These are phyloP conservation scores for Hordeum marinum DNA, from an alignment of 176 grass and related monocot genomes.

Conservation along the genomic window DNA sequence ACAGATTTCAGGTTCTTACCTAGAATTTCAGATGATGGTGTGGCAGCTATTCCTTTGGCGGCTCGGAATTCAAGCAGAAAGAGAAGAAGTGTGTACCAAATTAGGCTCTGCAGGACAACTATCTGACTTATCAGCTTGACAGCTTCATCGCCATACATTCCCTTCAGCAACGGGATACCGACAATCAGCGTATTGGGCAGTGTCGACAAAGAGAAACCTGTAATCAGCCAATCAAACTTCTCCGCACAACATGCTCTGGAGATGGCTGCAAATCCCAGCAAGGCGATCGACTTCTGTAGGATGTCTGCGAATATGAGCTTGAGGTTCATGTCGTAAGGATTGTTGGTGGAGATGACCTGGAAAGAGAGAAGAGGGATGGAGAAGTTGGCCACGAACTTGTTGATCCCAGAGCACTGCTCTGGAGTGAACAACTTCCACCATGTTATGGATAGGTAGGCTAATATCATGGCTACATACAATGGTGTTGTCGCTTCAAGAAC, in stretches of 20 bases:
- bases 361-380: slow-evolving; percentile 94
- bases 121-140: slow-evolving; percentile 74
- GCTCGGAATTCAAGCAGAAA: slow-evolving; percentile 69
- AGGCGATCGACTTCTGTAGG: slow-evolving; percentile 61
- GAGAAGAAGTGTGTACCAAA: slow-evolving; percentile 78
- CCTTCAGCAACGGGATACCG: slow-evolving; percentile 86
- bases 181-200: slow-evolving; percentile 91
- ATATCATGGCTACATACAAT: slow-evolving; percentile 78
- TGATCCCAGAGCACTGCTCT: slow-evolving; percentile 84
- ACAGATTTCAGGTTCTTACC: slow-evolving; percentile 48
- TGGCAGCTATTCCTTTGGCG: slow-evolving; percentile 31
- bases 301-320: slow-evolving; percentile 77
- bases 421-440: slow-evolving; percentile 85
- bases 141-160: slow-evolving; percentile 90
- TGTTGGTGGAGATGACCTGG: slow-evolving; percentile 82
- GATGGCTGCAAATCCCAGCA: slow-evolving; percentile 43
- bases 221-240: slow-evolving; percentile 79
- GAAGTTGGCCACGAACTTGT: slow-evolving; percentile 85
- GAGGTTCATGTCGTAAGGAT: slow-evolving; percentile 79
- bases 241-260: slow-evolving; percentile 43
- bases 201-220: slow-evolving; percentile 79
- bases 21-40: slow-evolving; percentile 47
- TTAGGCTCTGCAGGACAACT: slow-evolving; percentile 85
- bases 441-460: slow-evolving; percentile 91
- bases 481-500: slow-evolving; percentile 75